A percentile compares a stretch with the other conserved stretches of the same genome.
Conservation (phyloP, 371 early-diverging fungal genomes). For the Blakeslea trispora region DNA sequence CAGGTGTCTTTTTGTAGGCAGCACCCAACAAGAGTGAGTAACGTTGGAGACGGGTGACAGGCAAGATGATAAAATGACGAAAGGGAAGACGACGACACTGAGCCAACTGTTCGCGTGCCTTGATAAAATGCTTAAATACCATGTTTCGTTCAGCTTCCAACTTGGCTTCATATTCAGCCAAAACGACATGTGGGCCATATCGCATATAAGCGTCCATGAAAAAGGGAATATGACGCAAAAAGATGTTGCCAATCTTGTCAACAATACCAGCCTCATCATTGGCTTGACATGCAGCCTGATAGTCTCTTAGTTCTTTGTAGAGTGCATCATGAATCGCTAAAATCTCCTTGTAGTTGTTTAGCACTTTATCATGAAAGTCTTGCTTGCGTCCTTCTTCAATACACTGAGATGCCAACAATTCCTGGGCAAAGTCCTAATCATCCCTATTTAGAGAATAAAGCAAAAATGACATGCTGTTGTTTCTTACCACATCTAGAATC, state of each 20-base stretch:
- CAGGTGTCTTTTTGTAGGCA: slow-evolving; percentile 79
- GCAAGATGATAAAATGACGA: slow-evolving; percentile 57
- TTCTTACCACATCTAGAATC: slow-evolving; percentile 40
- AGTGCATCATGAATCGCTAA: slow-evolving; percentile 71
- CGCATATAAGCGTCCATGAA: slow-evolving; percentile 75
- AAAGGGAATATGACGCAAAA: slow-evolving; percentile 65
- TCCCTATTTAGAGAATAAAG: not conserved
- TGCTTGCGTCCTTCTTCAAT: slow-evolving; percentile 64
- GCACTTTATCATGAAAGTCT: slow-evolving; percentile 74
- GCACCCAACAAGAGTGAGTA: slow-evolving; percentile 87
- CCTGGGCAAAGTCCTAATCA: slow-evolving; percentile 34
- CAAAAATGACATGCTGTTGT: not conserved
- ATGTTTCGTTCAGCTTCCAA: slow-evolving; percentile 68
- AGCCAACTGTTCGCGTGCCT: slow-evolving; percentile 63
- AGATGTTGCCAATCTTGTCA: slow-evolving; percentile 84
- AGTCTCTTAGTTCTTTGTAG: slow-evolving; percentile 64
- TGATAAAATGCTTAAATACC: slow-evolving; percentile 75
- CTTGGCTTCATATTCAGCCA: slow-evolving; percentile 80
- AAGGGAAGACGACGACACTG: slow-evolving; percentile 68
- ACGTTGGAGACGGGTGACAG: slow-evolving; percentile 86
- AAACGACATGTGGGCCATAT: slow-evolving; percentile 87
- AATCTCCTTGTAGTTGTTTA: slow-evolving; percentile 81
- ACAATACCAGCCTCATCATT: slow-evolving; percentile 56
- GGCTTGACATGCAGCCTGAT: slow-evolving; percentile 68
- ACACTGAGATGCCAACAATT: slow-evolving; percentile 37